Percentiles rank a stretch among this genome's conserved stretches.
These are phyloP conservation scores for Moesziomyces sp. DNA, from an alignment of 1,284 basidiomycete genomes.

Conservation along the genomic window DNA sequence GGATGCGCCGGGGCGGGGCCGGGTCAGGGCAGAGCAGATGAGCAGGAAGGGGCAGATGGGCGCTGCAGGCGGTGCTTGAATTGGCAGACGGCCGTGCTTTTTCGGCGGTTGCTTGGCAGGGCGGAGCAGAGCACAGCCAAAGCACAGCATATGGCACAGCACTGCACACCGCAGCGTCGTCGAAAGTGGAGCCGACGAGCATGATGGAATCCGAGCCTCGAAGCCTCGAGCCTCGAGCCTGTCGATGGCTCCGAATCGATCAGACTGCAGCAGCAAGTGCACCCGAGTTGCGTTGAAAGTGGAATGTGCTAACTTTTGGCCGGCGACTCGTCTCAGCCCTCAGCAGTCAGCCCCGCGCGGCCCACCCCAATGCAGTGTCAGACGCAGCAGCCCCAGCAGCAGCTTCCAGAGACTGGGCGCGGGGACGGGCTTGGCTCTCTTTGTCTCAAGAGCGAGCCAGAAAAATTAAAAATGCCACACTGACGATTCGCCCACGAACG, in stretches of 20 bases:
- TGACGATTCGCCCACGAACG: not conserved
- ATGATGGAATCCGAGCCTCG: not conserved
- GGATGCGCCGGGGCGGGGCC: not conserved
- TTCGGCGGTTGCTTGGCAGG: not conserved
- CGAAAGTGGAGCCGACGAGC: not conserved
- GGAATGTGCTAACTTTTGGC: not conserved
- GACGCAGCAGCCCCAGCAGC: no score
- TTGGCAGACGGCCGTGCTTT: not conserved
- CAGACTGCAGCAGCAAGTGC: not conserved
- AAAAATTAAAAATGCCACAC: not conserved
- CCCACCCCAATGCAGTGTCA: no score
- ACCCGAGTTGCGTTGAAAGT: not conserved
- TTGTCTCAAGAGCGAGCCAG: no score
- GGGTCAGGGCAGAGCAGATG: no score
- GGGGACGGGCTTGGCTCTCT: not conserved
- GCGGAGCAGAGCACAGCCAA: not conserved
- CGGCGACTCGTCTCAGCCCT: not conserved
- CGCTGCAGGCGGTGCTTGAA: not conserved
- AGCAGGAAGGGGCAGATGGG: no score
- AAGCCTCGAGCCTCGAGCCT: not conserved
- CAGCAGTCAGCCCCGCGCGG: no score
- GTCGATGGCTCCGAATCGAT: not conserved
- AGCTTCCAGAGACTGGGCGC: no score
- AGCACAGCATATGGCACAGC: not conserved
- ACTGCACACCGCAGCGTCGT: not conserved